phyloP scores from a whole-genome alignment of 2,329 filamentous ascomycete species.

The Chaetomium strumarium region DNA sequence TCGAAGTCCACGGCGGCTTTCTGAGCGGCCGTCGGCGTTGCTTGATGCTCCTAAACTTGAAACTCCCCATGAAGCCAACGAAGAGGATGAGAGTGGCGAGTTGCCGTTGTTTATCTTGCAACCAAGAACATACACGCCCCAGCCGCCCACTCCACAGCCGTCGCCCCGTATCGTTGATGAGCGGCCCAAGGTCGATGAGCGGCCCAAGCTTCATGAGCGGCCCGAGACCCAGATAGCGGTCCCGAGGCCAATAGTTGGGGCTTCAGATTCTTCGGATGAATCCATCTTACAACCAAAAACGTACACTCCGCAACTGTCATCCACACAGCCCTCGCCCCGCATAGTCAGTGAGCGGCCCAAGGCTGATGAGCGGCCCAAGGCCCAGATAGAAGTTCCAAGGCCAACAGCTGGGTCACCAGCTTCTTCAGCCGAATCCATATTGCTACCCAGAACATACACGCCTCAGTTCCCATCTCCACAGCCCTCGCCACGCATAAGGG shows the following conservation, averaged over 20 bases:
- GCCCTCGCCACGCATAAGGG: no score
- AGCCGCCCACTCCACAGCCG: slow-evolving; percentile 41
- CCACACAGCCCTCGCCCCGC: slow-evolving; percentile 44
- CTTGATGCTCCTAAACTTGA: slow-evolving; percentile 15
- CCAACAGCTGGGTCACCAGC: slow-evolving; percentile 1
- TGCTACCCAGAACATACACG: no score
- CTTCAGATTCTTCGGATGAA: no score
- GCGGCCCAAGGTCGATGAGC: background rate
- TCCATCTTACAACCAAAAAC: slow-evolving; percentile 50
- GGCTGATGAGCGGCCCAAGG: slow-evolving; percentile 22
- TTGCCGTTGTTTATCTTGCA: slow-evolving; percentile 51
- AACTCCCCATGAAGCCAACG: slow-evolving; percentile 4
- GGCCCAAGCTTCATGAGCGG: no score
- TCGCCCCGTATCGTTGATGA: slow-evolving; percentile 38
- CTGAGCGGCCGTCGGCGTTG: slow-evolving; percentile 16
- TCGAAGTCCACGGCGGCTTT: slow-evolving; percentile 23
- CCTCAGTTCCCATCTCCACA: no score
- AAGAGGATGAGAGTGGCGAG: slow-evolving; percentile 31
- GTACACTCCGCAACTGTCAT: slow-evolving; percentile 48
- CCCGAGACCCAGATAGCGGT: no score
- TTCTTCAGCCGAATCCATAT: slow-evolving; percentile 10
- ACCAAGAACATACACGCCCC: slow-evolving; percentile 52
- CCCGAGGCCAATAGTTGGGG: no score
- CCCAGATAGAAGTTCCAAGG: background rate
- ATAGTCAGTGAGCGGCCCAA: no score